Evolutionary conservation across 441 rosid species (phyloP), one percentile per base, ranked within the genome.

Genomic region (Gossypium trilobum): DNA sequence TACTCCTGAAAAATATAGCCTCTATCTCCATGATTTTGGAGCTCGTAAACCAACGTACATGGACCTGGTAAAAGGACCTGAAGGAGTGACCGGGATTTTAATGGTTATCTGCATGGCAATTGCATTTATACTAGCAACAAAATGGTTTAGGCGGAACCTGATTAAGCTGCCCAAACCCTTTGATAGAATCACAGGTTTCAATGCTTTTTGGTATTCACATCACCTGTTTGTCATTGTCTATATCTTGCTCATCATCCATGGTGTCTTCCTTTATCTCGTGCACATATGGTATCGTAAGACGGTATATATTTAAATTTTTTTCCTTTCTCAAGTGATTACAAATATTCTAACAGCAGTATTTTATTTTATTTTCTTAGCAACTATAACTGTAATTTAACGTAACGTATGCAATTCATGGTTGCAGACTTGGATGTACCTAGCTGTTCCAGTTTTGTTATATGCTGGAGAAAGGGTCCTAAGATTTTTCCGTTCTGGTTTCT

Each of bases 171-270:
- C 90, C 1, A 88, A 84, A 78, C 90, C 93, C 23, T 88, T 88
- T 33, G 90, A 88, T 63, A 86, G 88, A 75, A 71, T 87, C 64
- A 88, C 93, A 2, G 93, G 93, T 62, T 88, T 83, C 81, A 88
- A 88, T 54, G 89, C 93, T 48, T 88, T 88, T 64, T 88, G 93
- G 93, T 88, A 88, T 79, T 88, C 93, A 36, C 93, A 88, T 78
- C 90, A 88, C 78, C 75, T 88, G 6, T 84, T 88, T 70, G 77
- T 88, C 22, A 5, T 79, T 50, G 90, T 87, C 77, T 87, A 88
- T 48, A 16, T 84, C 68, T 67, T 88, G 71, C 84, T 88, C 76
- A 20, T 87, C 71, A 73, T 85, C 77, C 93, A 88, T 2, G 89
- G 93, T 11, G 62, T 75, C 36, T 79, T 74, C 77, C 83, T 88